phyloP scores from a whole-genome alignment of 768 basidiomycete genomes.

The Naematelia aurantialba region DNA sequence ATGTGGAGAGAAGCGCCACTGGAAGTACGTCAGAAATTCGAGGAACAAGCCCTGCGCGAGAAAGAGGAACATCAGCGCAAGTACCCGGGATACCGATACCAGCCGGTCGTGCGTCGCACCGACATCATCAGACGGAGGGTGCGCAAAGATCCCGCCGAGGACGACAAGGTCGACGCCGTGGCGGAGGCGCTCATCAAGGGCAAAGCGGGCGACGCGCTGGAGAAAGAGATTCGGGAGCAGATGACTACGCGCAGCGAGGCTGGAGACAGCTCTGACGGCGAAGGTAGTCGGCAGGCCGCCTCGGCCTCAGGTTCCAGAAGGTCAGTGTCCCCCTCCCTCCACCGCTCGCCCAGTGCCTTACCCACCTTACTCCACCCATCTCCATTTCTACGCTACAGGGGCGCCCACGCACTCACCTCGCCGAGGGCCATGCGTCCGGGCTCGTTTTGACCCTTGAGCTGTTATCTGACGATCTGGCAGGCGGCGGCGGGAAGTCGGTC shows the following conservation, averaged over 20 bases:
- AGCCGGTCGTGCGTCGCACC: conserved; percentile 45
- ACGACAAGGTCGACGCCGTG: conserved; percentile 51
- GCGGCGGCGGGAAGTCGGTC: conserved; percentile 43
- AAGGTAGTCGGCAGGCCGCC: background rate
- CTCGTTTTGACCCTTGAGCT: too few relatives aligned
- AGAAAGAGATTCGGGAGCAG: conserved; percentile 46
- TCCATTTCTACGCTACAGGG: too few relatives aligned
- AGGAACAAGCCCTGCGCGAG: conserved; percentile 44
- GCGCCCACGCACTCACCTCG: too few relatives aligned
- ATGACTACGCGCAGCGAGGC: conserved; percentile 20
- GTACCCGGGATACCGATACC: conserved; percentile 50
- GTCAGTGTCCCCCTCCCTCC: background rate
- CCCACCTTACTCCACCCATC: too few relatives aligned
- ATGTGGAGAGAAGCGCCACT: conserved; percentile 50
- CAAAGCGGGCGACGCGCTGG: conserved; percentile 41
- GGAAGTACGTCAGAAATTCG: conserved; percentile 47
- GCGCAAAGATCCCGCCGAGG: conserved; percentile 47
- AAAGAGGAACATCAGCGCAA: conserved; percentile 51
- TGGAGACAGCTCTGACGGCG: background rate
- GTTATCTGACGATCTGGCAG: too few relatives aligned
- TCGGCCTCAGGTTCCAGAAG: background rate
- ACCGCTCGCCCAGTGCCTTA: too few relatives aligned
- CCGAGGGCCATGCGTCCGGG: too few relatives aligned
- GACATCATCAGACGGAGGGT: conserved; percentile 49
- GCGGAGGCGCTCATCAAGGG: conserved; percentile 48